Base-by-base conservation (phyloP, 2,329 filamentous ascomycete genomes). In the Neofusicoccum sp. region DNA sequence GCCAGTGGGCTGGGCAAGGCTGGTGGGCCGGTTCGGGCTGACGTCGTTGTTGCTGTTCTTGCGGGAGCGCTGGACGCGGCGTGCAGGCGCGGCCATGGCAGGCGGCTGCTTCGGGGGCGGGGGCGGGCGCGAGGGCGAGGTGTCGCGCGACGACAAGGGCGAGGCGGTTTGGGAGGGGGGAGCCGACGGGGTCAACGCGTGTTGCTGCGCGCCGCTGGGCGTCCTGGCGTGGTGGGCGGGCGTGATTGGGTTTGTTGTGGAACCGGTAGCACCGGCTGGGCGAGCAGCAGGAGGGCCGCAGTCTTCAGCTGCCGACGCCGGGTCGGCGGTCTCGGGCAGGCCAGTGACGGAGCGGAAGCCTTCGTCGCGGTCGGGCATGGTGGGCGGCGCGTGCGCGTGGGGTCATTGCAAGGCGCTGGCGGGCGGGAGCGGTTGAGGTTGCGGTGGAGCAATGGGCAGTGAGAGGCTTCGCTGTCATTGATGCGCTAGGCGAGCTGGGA, bases 131-230 rank as follows among this genome's bases (percentile, higher is more conserved):
- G 75, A 71, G 6, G 79, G 79, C 51, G 79, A 81, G 31, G 75
- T 72, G 66, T 80, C 80, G 62, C 79, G 74, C 43, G 79, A 81
- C 28, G 78, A 76, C 62, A 73, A 68, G 38, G 79, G 79, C 63
- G 78, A 80, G 60, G 70, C 71, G 56, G 71, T 68, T 6, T 71
- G 69, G 34, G 78, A 78, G 20, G 75, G 62, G 7, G 62, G 54
- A 30, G 58, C 58, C 20, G 57, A 57, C 16, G 24, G 49, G 33
- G 20, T 40, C 20, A n/a, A 20, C 34, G 43, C 9, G 9, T 26
- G 56, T 6, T 40, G 43, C 43, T 33, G 66, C 63, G 24, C 67
- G 67, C 48, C 65, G 41, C 30, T 63, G 61, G 36, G 57, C 62
- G 62, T 65, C 63, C 30, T 64, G 38, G 63, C 24, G 44, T 61